Conservation (phyloP, 345 rosid species). For the Heritiera fomes region DNA sequence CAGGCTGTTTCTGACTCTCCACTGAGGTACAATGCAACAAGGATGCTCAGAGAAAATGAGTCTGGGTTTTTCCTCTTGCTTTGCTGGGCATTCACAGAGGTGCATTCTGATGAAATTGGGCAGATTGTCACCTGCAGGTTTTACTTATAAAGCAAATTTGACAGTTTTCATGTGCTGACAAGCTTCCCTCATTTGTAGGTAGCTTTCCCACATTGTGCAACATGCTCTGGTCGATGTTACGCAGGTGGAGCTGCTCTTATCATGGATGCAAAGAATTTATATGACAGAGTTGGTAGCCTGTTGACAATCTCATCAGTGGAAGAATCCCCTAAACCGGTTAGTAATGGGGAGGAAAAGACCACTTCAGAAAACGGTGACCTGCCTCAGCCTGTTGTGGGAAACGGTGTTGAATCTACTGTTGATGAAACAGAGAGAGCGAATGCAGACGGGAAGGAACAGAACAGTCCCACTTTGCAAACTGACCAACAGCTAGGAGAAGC, state of each 20-base stretch:
- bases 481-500: constrained; percentile 29
- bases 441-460: constrained; percentile 32
- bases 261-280: constrained; percentile 70
- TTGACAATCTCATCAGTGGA: constrained; percentile 50
- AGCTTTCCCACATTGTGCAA: constrained; percentile 75
- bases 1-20: constrained; percentile 79
- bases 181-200: constrained; percentile 47
- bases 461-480: constrained; percentile 20
- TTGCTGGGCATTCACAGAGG: constrained; percentile 89
- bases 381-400: constrained; percentile 36
- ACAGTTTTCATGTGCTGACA: constrained; percentile 12
- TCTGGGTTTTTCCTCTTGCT: constrained; percentile 83
- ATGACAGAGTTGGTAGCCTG: constrained; percentile 62
- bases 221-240: constrained; percentile 93
- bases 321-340: constrained; percentile 50
- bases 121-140: constrained; percentile 7
- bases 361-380: constrained; percentile 46
- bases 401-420: constrained; percentile 45
- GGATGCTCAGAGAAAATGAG: constrained; percentile 89
- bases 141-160: constrained; percentile 4
- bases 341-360: constrained; percentile 36
- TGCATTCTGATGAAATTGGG: constrained; percentile 12
- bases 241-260: constrained; percentile 70
- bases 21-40: constrained; percentile 79
- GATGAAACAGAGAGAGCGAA: constrained; percentile 36